Conservation (phyloP, 2,329 filamentous ascomycete species). For the Fusarium pseudoanthophilum region DNA sequence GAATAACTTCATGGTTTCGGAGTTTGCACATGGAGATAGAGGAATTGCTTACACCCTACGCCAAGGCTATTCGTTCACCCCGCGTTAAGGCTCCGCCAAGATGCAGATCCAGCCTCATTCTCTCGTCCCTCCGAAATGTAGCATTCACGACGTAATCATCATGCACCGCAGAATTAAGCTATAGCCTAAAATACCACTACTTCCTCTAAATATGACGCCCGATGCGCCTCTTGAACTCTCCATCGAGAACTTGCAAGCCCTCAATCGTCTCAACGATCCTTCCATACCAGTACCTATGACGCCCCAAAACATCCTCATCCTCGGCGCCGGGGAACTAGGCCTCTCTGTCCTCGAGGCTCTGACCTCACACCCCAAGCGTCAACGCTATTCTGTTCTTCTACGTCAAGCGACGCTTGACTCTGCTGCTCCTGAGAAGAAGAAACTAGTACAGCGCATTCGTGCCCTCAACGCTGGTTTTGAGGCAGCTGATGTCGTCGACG, state of each 20-base stretch:
- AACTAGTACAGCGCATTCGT: slow-evolving; percentile 49
- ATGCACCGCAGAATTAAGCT: neutral
- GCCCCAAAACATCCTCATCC: slow-evolving; percentile 60
- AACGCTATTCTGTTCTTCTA: slow-evolving; percentile 63
- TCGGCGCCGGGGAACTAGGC: slow-evolving; percentile 76
- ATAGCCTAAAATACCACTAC: slow-evolving; percentile 32
- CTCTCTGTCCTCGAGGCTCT: slow-evolving; percentile 64
- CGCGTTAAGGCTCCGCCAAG: neutral
- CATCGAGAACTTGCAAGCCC: slow-evolving; percentile 40
- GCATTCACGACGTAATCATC: slow-evolving; percentile 4
- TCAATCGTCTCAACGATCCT: slow-evolving; percentile 40
- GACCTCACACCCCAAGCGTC: slow-evolving; percentile 55
- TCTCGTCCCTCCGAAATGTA: neutral
- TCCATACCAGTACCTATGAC: slow-evolving; percentile 35
- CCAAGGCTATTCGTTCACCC: slow-evolving; percentile 3
- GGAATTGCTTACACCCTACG: neutral
- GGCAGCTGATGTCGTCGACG: slow-evolving; percentile 56
- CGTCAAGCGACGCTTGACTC: slow-evolving; percentile 59
- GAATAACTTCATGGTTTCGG: neutral
- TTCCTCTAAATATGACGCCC: slow-evolving; percentile 20
- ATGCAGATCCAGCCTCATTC: slow-evolving; percentile 3
- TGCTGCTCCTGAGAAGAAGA: slow-evolving; percentile 50
- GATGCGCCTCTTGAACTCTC: slow-evolving; percentile 41
- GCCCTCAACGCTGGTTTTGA: slow-evolving; percentile 55
- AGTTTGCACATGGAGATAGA: slow-evolving; percentile 26